Evolutionary conservation across 108 stramenopile species (phyloP), one percentile per base, ranked within the genome.

Genomic region (Seminavis robusta): DNA sequence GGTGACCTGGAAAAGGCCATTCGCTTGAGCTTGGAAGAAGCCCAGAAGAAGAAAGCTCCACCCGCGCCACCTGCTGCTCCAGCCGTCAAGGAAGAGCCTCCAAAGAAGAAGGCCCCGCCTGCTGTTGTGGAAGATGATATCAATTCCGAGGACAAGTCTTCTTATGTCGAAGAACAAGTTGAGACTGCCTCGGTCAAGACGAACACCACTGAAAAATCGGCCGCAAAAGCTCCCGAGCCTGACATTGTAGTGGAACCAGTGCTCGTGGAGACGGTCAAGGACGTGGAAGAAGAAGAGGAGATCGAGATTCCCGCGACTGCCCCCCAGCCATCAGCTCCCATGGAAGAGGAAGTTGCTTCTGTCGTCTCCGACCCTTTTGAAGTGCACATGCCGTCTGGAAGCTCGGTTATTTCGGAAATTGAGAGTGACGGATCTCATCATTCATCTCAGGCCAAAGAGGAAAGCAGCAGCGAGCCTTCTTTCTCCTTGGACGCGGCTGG

Each of bases 401-500:
- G n/a, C n/a, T n/a, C n/a, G n/a, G n/a, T n/a, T n/a, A n/a, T n/a
- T n/a, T n/a, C n/a, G n/a, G n/a, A n/a, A n/a, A n/a, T n/a, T n/a
- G n/a, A n/a, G n/a, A n/a, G n/a, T n/a, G n/a, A n/a, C n/a, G n/a
- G n/a, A n/a, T n/a, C n/a, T n/a, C n/a, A n/a, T n/a, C n/a, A n/a
- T n/a, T n/a, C n/a, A n/a, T n/a, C n/a, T n/a, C n/a, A n/a, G n/a
- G n/a, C n/a, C n/a, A n/a, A n/a, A n/a, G n/a, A n/a, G n/a, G n/a
- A n/a, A n/a, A n/a, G n/a, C n/a, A n/a, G n/a, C n/a, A n/a, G n/a
- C n/a, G n/a, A 77, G 24, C 71, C 69, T 4, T 86, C 83, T 1
- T 91, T 86, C 58, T 52, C 76, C 4, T 65, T 65, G 19, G 90
- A 91, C 61, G 90, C 90, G 20, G 69, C 63, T 19, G 90, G 86